A percentile compares a stretch with the other conserved stretches of the same genome.
These are phyloP conservation scores for Inonotus obliquus DNA, from an alignment of 1,284 basidiomycete species.

Conservation along the genomic window DNA sequence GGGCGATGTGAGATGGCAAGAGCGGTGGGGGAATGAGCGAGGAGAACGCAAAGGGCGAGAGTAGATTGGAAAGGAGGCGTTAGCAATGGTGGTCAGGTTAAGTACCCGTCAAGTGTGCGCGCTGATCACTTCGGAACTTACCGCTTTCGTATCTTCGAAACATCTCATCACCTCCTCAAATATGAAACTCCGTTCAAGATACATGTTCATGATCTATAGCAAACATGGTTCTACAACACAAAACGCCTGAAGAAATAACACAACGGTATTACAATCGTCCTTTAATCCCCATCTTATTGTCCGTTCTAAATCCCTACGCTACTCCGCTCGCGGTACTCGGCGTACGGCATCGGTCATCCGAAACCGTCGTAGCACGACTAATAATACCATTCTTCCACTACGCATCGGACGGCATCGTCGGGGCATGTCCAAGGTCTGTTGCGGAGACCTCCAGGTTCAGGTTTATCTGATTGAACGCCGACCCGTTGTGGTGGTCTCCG, in stretches of 20 bases:
- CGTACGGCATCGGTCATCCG: background rate
- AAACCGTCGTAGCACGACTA: constrained; percentile 25
- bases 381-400: constrained; percentile 71
- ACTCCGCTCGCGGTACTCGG: background rate
- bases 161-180: background rate
- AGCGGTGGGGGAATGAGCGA: background rate
- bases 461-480: constrained; percentile 2
- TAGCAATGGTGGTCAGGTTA: background rate
- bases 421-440: constrained; percentile 47
- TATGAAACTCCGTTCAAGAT: background rate
- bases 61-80: background rate
- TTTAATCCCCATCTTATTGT: background rate
- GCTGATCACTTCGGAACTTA: background rate
- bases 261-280: background rate
- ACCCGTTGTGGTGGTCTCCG: constrained; percentile 2
- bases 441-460: constrained; percentile 1
- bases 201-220: background rate
- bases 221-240: background rate
- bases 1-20: background rate
- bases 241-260: background rate
- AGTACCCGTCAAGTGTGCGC: background rate
- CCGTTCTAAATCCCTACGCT: constrained; percentile 6
- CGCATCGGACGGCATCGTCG: constrained; percentile 56
- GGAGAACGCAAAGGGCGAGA: background rate
- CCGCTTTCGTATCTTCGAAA: background rate